Conservation (phyloP, 768 basidiomycete species). For the Cystobasidium tubakii region DNA sequence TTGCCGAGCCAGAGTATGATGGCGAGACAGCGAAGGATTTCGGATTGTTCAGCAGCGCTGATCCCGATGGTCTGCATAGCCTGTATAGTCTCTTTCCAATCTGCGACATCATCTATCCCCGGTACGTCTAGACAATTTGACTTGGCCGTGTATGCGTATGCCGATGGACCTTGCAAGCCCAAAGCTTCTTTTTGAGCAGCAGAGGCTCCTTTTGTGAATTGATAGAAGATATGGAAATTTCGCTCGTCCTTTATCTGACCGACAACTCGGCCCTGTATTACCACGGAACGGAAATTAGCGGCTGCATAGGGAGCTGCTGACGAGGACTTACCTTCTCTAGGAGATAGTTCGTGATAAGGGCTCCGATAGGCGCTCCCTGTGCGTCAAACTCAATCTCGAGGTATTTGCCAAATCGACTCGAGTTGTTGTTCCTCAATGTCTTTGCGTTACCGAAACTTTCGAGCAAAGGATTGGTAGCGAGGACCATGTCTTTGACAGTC, state of each 20-base stretch:
- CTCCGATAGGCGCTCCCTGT: constrained; percentile 87
- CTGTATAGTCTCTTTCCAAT: constrained; percentile 84
- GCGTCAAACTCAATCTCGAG: constrained; percentile 98
- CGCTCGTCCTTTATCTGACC: constrained; percentile 94
- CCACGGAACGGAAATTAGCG: constrained; percentile 7
- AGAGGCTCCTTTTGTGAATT: constrained; percentile 92
- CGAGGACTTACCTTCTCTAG: constrained; percentile 75
- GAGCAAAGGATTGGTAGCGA: constrained; percentile 92
- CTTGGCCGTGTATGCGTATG: constrained; percentile 84
- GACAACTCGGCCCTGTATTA: constrained; percentile 57
- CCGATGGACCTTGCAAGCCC: constrained; percentile 90
- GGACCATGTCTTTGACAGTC: constrained; percentile 98
- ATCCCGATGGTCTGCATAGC: constrained; percentile 93
- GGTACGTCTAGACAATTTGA: constrained; percentile 87
- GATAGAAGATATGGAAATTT: constrained; percentile 98
- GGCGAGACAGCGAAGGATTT: constrained; percentile 90
- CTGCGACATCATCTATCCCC: constrained; percentile 80
- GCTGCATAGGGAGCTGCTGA: neutral
- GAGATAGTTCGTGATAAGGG: constrained; percentile 96
- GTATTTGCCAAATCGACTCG: constrained; percentile 65
- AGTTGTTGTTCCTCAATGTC: constrained; percentile 97
- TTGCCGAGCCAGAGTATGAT: constrained; percentile 94
- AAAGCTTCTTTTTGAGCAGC: constrained; percentile 85
- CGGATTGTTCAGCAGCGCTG: constrained; percentile 71
- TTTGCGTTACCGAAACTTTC: constrained; percentile 99